A percentile compares a stretch with the other conserved stretches of the same genome.
These are phyloP conservation scores for Mycena albidolilacea DNA, from an alignment of 768 basidiomycete species.

Conservation along the genomic window DNA sequence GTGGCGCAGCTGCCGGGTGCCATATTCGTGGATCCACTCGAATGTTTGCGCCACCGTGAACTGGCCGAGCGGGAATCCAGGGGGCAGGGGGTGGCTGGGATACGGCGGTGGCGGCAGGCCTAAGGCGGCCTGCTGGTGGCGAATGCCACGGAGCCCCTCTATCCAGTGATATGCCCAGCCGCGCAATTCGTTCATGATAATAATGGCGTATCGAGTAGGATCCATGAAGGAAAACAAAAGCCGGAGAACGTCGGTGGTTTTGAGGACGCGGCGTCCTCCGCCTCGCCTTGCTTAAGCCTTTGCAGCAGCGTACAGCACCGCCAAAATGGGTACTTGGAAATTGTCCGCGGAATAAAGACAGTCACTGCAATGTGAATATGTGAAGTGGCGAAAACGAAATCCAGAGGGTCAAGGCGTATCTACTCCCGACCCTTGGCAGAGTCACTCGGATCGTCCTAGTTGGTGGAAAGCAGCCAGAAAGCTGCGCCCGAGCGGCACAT, in stretches of 20 bases:
- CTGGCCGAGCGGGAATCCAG: constrained; percentile 28
- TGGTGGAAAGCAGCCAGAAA: not conserved
- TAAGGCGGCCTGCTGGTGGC: constrained; percentile 1
- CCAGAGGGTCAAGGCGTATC: constrained; percentile 8
- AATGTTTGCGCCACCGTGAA: constrained; percentile 4
- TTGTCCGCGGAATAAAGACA: not conserved
- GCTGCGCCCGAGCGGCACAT: constrained; percentile 1
- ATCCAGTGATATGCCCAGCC: constrained; percentile 25
- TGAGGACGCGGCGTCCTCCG: constrained; percentile 7
- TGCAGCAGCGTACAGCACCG: constrained; percentile 9
- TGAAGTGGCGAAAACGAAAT: not conserved
- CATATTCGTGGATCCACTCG: constrained; percentile 33
- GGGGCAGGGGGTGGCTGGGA: constrained; percentile 19
- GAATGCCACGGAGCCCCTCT: not conserved
- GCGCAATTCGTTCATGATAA: constrained; percentile 27
- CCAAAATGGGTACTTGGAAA: not conserved
- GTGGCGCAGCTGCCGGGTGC: constrained; percentile 17
- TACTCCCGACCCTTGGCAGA: not conserved
- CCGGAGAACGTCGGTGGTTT: not conserved
- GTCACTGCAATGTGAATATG: constrained; percentile 29
- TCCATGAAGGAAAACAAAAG: constrained; percentile 15
- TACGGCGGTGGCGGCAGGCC: not conserved
- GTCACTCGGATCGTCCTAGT: not conserved
- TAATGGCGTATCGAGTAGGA: constrained; percentile 6
- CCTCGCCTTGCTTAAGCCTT: constrained; percentile 4